Percentiles rank a stretch among this genome's conserved stretches.
phyloP scores from a whole-genome alignment of 225 moss, liverwort and hornwort genomes.

The Sphagnum contortum region DNA sequence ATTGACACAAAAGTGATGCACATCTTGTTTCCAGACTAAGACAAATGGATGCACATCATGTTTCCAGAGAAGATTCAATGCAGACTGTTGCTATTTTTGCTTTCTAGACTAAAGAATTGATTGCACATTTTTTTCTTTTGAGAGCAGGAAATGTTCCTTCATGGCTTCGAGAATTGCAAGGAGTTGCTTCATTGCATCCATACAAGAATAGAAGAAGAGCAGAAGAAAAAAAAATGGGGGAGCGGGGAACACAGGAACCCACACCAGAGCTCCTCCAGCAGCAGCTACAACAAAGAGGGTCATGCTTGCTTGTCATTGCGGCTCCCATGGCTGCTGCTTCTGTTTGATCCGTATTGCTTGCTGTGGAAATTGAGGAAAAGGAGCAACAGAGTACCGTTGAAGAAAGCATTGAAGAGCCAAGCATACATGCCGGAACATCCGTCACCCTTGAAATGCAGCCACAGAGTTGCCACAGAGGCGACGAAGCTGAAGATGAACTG shows the following conservation, averaged over 20 bases:
- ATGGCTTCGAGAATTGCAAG: too few relatives aligned
- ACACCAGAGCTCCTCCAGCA: background rate
- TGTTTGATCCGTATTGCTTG: conserved; percentile 54
- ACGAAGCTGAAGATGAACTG: conserved; percentile 89
- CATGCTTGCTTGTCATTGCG: conserved; percentile 36
- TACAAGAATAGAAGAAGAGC: too few relatives aligned
- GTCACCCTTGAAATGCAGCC: conserved; percentile 64
- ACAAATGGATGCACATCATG: too few relatives aligned
- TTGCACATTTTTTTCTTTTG: too few relatives aligned
- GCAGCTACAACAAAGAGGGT: background rate
- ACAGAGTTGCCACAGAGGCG: conserved; percentile 58
- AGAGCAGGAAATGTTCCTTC: too few relatives aligned
- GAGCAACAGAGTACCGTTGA: conserved; percentile 58
- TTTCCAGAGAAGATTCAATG: too few relatives aligned
- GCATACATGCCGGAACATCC: conserved; percentile 88
- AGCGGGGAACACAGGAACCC: background rate
- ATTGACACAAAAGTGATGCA: too few relatives aligned
- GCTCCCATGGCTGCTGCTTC: conserved; percentile 24
- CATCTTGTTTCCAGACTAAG: too few relatives aligned
- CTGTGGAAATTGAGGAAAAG: conserved; percentile 80
- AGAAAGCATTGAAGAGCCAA: conserved; percentile 68
- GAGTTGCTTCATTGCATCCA: too few relatives aligned
- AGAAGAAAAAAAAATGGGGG: too few relatives aligned
- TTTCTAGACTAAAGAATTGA: too few relatives aligned
- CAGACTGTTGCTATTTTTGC: too few relatives aligned